Conservation (phyloP, 805 yeast species). For the Suhomyces pyralidae region DNA sequence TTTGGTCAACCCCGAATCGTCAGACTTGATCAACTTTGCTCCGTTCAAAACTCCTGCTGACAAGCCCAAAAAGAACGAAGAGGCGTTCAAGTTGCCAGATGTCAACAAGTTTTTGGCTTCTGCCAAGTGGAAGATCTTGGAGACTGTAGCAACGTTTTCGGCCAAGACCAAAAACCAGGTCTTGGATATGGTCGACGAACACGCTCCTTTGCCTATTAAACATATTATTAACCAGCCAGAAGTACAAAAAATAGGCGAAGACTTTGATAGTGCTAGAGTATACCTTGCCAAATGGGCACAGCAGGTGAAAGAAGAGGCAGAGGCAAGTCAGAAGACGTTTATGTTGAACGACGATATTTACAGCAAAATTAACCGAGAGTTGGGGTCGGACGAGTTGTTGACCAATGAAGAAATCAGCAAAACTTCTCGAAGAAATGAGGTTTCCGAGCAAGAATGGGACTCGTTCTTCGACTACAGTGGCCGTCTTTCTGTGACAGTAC, state of each 20-base stretch:
- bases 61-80: conserved; percentile 7
- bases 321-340: conserved; percentile 48
- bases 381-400: conserved; percentile 56
- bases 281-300: conserved; percentile 96
- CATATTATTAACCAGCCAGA: conserved; percentile 71
- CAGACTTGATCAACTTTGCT: conserved; percentile 58
- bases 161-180: conserved; percentile 49
- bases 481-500: conserved; percentile 63
- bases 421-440: conserved; percentile 64
- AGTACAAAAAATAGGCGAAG: conserved; percentile 76
- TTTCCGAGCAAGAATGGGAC: conserved; percentile 76
- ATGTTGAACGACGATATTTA: conserved; percentile 60
- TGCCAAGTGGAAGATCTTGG: conserved; percentile 85
- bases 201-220: conserved; percentile 58
- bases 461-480: conserved; percentile 81
- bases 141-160: conserved; percentile 77
- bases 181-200: conserved; percentile 59
- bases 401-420: conserved; percentile 58
- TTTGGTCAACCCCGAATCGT: conserved; percentile 74
- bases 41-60: conserved; percentile 23
- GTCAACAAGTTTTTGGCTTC: conserved; percentile 53
- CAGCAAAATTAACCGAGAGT: conserved; percentile 53
- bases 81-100: conserved; percentile 28
- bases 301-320: conserved; percentile 89
- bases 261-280: conserved; percentile 88